These are phyloP conservation scores for Venturia oleaginea DNA, from an alignment of 2,329 filamentous ascomycete species.

Conservation along the genomic window DNA sequence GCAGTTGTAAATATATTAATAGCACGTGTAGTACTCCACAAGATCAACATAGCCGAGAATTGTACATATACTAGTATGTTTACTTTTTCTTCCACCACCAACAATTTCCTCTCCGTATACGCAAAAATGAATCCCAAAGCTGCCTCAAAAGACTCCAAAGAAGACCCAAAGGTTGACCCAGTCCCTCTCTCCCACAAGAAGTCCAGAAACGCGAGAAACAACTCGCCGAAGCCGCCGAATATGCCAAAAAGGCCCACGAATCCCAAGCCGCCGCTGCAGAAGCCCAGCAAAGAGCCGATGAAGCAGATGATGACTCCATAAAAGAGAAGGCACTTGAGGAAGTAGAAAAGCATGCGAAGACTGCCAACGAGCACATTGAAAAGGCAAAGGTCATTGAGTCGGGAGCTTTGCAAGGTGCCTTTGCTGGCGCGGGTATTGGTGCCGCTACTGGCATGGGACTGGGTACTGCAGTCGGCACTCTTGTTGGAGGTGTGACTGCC, in stretches of 20 bases:
- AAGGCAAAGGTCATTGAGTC: slow-evolving; percentile 18
- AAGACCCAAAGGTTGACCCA: not conserved
- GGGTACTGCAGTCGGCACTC: slow-evolving; percentile 33
- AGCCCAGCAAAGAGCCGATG: slow-evolving; percentile 7
- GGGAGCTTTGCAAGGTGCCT: slow-evolving; percentile 32
- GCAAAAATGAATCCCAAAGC: slow-evolving; percentile 9
- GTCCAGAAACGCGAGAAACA: slow-evolving; percentile 6
- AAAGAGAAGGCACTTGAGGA: slow-evolving; percentile 19
- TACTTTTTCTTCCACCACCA: too few relatives aligned
- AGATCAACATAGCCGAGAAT: too few relatives aligned
- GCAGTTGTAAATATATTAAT: too few relatives aligned
- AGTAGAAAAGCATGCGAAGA: slow-evolving; percentile 22
- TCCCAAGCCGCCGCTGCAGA: not conserved
- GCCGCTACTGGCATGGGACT: slow-evolving; percentile 32
- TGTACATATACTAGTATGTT: too few relatives aligned
- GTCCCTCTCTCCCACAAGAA: not conserved
- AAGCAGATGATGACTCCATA: not conserved
- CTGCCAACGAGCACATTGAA: slow-evolving; percentile 22
- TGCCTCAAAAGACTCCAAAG: not conserved
- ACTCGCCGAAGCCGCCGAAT: slow-evolving; percentile 4
- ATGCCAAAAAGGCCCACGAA: not conserved
- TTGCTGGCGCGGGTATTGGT: slow-evolving; percentile 35
- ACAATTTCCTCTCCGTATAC: not conserved
- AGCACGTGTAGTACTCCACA: too few relatives aligned
- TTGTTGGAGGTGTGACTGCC: slow-evolving; percentile 31